phyloP scores from a whole-genome alignment of 2,329 filamentous ascomycete genomes.

The Emericellopsis cladophorae region DNA sequence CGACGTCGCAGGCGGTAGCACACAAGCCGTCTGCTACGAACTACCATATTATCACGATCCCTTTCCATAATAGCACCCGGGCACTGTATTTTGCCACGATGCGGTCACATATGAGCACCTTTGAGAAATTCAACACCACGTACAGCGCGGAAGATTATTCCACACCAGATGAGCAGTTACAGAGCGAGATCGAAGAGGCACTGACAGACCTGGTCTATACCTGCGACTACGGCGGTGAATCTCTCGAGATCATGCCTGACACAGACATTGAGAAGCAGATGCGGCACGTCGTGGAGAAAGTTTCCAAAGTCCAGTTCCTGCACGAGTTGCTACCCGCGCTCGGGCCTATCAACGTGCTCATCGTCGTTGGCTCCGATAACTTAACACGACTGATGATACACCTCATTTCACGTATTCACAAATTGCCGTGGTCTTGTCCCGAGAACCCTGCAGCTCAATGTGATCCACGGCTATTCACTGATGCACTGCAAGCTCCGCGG shows the following conservation, averaged over 20 bases:
- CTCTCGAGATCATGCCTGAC: slow-evolving; percentile 19
- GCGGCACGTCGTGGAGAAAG: slow-evolving; percentile 42
- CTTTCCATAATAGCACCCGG: no score
- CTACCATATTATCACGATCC: no score
- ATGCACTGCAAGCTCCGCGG: no score
- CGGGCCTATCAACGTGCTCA: slow-evolving; percentile 31
- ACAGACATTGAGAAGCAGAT: slow-evolving; percentile 20
- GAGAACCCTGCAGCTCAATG: slow-evolving; percentile 4
- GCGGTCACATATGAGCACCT: no score
- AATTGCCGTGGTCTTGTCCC: no score
- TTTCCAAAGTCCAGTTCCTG: slow-evolving; percentile 48
- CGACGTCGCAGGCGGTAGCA: no score
- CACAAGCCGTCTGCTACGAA: no score
- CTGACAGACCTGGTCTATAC: slow-evolving; percentile 37
- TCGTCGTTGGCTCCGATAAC: slow-evolving; percentile 37
- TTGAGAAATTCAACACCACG: no score
- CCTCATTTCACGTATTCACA: no score
- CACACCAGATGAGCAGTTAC: no score
- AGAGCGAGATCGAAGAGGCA: slow-evolving; percentile 29
- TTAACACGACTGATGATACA: slow-evolving; percentile 10
- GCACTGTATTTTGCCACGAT: no score
- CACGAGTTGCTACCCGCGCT: slow-evolving; percentile 38
- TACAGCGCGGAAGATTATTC: no score
- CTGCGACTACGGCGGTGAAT: slow-evolving; percentile 40
- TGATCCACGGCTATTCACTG: slow-evolving; percentile 7